Evolutionary conservation across 1,284 basidiomycete genomes (phyloP), one percentile per base, ranked within the genome.

Genomic region (Ceratobasidium sp.): DNA sequence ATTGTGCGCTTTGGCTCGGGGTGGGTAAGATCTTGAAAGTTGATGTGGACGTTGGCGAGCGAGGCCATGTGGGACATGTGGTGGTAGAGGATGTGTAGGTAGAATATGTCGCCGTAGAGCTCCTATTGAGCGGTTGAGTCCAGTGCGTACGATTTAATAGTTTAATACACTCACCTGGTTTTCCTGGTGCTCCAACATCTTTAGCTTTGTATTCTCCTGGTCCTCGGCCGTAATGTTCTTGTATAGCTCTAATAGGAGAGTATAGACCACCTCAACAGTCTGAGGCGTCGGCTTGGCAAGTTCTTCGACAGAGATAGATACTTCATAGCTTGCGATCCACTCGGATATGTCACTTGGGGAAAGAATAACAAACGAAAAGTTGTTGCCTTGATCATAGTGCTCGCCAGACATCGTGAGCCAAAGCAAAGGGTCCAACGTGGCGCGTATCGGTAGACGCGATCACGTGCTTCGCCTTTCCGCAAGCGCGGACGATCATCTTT

Each of bases 351-450:
- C 69, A 17, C 7, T 33, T 6, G 69, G 69, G 38, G 69, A 73
- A 15, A 73, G 69, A 61, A 73, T 73, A 12, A 73, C 69, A 73
- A 73, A 73, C 28, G 69, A 73, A 73, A 73, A 73, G 69, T 73
- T 73, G 69, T 50, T 59, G 54, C 56, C 69, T 73, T 73, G 69
- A 38, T 73, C 69, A 56, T 73, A 50, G 20, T 42, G 69, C 23
- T 73, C 69, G 44, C 69, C 69, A 61, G 69, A 73, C 69, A 73
- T 70, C 12, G 68, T 70, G 68, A 20, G 44, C 20, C n/a, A 38
- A 40, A 57, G 50, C 38, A 28, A 26, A 69, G 66, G 42, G 46
- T 54, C 42, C 50, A 70, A 38, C 68, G 33, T 42, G 23, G 68
- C 48, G 68, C 68, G 38, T 57, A 44, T 65, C 62, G 33, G 28